Conservation (phyloP, 805 yeast species). For the Pichia sporocuriosa region DNA sequence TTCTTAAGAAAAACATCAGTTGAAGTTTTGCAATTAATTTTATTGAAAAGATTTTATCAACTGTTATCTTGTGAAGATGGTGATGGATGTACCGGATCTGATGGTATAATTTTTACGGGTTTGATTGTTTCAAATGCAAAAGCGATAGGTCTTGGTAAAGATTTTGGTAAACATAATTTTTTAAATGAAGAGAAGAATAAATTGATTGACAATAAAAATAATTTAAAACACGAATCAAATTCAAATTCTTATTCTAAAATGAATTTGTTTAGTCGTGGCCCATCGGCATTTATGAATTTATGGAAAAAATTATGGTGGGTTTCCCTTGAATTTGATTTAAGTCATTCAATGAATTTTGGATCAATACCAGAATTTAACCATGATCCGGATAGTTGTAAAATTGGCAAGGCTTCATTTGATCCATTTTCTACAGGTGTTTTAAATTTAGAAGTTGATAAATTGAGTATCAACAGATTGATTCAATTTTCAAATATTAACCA, state of each 20-base stretch:
- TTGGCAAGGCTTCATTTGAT: slow-evolving; percentile 13
- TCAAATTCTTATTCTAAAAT: too few species aligned
- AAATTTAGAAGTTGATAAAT: slow-evolving; percentile 17
- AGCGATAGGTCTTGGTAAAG: slow-evolving; percentile 41
- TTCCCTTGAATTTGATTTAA: slow-evolving; percentile 20
- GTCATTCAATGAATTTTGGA: slow-evolving; percentile 20
- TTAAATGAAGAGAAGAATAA: not conserved
- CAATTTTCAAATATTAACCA: slow-evolving; percentile 17
- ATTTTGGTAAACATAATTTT: slow-evolving; percentile 13
- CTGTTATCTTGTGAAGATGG: slow-evolving; percentile 43
- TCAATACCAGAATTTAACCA: slow-evolving; percentile 16
- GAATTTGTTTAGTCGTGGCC: slow-evolving; percentile 6
- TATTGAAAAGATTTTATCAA: slow-evolving; percentile 36
- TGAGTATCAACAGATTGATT: slow-evolving; percentile 16
- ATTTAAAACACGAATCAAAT: not conserved
- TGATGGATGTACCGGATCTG: slow-evolving; percentile 40
- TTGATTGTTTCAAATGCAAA: slow-evolving; percentile 35
- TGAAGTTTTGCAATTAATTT: slow-evolving; percentile 37
- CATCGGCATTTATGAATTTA: slow-evolving; percentile 17
- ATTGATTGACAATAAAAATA: too few species aligned
- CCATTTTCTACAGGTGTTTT: slow-evolving; percentile 13
- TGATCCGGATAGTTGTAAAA: slow-evolving; percentile 16
- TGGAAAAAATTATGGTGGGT: slow-evolving; percentile 29
- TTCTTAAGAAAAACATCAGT: slow-evolving; percentile 34
- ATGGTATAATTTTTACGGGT: slow-evolving; percentile 33